A percentile compares a stretch with the other conserved stretches of the same genome.
phyloP scores from a whole-genome alignment of 2,329 filamentous ascomycete species.

The Dothideomycetes sp. region DNA sequence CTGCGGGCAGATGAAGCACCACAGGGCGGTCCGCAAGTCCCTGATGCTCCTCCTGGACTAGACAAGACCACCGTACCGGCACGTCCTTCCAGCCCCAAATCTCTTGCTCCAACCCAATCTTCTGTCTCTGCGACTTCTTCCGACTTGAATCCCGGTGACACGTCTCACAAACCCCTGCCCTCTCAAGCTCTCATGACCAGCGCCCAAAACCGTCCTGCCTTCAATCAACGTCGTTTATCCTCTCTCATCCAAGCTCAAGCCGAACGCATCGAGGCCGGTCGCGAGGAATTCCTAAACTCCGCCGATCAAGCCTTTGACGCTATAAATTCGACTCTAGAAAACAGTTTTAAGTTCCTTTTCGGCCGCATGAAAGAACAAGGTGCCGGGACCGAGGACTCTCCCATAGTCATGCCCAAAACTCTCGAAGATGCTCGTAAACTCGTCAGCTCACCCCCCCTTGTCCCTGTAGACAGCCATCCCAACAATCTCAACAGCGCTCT shows the following conservation, averaged over 20 bases:
- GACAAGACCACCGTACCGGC: slow-evolving; percentile 15
- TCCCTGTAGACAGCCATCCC: slow-evolving; percentile 20
- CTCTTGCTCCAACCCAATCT: slow-evolving; percentile 28
- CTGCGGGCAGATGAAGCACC: slow-evolving; percentile 70
- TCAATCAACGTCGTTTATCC: slow-evolving; percentile 68
- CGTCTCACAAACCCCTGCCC: slow-evolving; percentile 23
- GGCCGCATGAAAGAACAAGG: slow-evolving; percentile 71
- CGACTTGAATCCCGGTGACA: slow-evolving; percentile 6
- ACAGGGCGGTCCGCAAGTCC: slow-evolving; percentile 53
- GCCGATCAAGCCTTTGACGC: slow-evolving; percentile 89
- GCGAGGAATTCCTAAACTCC: slow-evolving; percentile 57
- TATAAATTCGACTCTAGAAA: slow-evolving; percentile 81
- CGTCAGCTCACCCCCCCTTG: slow-evolving; percentile 58
- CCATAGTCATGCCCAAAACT: slow-evolving; percentile 64
- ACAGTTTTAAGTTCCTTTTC: slow-evolving; percentile 87
- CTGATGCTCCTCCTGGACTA: slow-evolving; percentile 17
- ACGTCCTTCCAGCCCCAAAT: slow-evolving; percentile 29
- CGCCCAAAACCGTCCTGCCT: slow-evolving; percentile 30
- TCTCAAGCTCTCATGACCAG: slow-evolving; percentile 15
- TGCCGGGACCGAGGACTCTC: slow-evolving; percentile 29
- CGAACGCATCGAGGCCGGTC: slow-evolving; percentile 73
- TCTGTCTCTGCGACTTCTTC: slow-evolving; percentile 15
- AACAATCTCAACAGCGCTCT: background rate
- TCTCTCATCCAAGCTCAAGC: slow-evolving; percentile 79
- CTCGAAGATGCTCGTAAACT: slow-evolving; percentile 87